phyloP scores from a whole-genome alignment of 2,329 filamentous ascomycete genomes.

The Lecanicillium sp. region DNA sequence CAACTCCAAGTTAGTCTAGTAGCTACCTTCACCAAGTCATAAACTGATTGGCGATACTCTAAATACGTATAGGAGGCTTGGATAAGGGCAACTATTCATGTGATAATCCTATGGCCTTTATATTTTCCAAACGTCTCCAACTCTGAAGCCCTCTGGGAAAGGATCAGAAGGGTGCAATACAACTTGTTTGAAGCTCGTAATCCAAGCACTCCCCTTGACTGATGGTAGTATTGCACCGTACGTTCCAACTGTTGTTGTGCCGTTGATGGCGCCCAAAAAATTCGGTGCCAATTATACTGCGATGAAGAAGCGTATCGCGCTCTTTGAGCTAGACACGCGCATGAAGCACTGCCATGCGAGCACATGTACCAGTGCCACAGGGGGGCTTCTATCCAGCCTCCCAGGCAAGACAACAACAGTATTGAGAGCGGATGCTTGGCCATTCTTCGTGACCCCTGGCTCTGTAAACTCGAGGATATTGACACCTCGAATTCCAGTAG shows the following conservation, averaged over 20 bases:
- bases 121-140: no score
- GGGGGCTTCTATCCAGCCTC: slow-evolving; percentile 33
- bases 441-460: slow-evolving; percentile 18
- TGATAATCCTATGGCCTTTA: no score
- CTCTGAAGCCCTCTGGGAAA: slow-evolving; percentile 24
- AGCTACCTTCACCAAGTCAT: no score
- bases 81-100: no score
- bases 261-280: slow-evolving; percentile 27
- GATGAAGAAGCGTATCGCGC: slow-evolving; percentile 25
- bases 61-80: no score
- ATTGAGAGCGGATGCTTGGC: slow-evolving; percentile 10
- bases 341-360: slow-evolving; percentile 32
- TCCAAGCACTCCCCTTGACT: slow-evolving; percentile 32
- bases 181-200: slow-evolving; percentile 29
- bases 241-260: slow-evolving; percentile 24
- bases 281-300: slow-evolving; percentile 31
- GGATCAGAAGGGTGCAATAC: slow-evolving; percentile 30
- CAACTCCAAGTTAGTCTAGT: no score
- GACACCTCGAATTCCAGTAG: slow-evolving; percentile 29
- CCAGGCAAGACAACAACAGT: slow-evolving; percentile 34
- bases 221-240: slow-evolving; percentile 27
- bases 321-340: slow-evolving; percentile 25
- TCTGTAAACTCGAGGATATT: slow-evolving; percentile 29
- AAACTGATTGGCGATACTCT: no score
- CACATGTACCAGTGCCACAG: slow-evolving; percentile 34